Base-by-base conservation (phyloP, 2,329 filamentous ascomycete species). In the Beauveria rudraprayagi region DNA sequence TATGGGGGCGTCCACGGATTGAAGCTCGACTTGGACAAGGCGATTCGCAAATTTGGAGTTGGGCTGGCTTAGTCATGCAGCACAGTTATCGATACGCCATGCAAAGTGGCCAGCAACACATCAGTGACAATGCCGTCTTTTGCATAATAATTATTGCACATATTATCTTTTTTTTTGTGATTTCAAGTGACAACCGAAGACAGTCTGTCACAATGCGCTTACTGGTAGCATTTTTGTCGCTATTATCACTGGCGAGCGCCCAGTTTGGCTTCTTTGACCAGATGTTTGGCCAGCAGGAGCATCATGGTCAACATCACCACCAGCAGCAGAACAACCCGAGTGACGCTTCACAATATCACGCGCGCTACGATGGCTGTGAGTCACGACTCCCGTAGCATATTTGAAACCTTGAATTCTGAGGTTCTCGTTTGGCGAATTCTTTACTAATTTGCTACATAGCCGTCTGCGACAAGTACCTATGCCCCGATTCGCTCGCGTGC, bases 191-290 rank as follows among this genome's bases (percentile, higher is more conserved):
- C 50, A 7, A 1, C 3, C 1, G 14, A 3, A 63, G 69, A 62
- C 14, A 60, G 62, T 57, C 1, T 24, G 5, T 60, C 64, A 28
- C 40, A 2, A 62, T 62, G 61, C 61, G 24, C 34, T 54, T 73
- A 41, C 63, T 70, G n/a, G 60, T 81, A 56, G 67, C 81, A 50
- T 66, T 85, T 22, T 71, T 91, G 17, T 76, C 89, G 55, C 73
- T 91, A 30, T 70, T 90, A 62, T 76, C 83, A 64, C 75, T 84
- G 17, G 85, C 81, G 4, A 78, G 82, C 61, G 91, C 91, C 11
- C 93, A 97, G 76, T 97, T 97, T 74, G 89, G 71, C 65, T 96
- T 99, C 83, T 99, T 97, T 77, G 92, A 97, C 73, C 91, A 97
- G 69, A 96, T 97, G 91, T 97, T 99, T 73, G 83, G 85, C 67